phyloP scores from a whole-genome alignment of 2,329 filamentous ascomycete species.

The Clonostachys byssicola region DNA sequence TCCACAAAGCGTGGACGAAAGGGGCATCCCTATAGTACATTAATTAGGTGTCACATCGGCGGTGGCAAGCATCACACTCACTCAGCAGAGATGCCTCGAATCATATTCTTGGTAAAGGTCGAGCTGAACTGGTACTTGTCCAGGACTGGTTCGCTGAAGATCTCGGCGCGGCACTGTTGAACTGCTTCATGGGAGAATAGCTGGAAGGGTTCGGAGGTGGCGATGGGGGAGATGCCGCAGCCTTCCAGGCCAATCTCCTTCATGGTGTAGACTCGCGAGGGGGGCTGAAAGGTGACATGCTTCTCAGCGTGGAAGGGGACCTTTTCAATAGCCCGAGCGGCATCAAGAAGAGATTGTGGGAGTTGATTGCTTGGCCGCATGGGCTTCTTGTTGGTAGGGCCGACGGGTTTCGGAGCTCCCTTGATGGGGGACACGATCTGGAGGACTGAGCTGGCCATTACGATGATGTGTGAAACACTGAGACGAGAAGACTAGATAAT shows the following conservation, averaged over 20 bases:
- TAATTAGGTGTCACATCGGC: no score
- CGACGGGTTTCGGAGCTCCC: slow-evolving; percentile 10
- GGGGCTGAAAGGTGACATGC: slow-evolving; percentile 49
- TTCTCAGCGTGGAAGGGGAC: slow-evolving; percentile 45
- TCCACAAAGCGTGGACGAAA: slow-evolving; percentile 53
- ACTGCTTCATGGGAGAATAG: slow-evolving; percentile 60
- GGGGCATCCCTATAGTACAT: slow-evolving; percentile 45
- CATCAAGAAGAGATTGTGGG: slow-evolving; percentile 18
- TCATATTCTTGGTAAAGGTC: slow-evolving; percentile 43
- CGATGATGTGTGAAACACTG: no score
- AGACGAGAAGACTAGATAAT: no score
- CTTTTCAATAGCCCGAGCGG: slow-evolving; percentile 6
- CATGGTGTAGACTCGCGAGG: slow-evolving; percentile 53
- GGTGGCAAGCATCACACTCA: background rate
- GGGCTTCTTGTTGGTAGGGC: slow-evolving; percentile 17
- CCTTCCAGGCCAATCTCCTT: slow-evolving; percentile 51
- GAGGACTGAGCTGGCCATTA: no score
- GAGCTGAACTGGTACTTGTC: slow-evolving; percentile 50
- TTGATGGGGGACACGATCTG: slow-evolving; percentile 1
- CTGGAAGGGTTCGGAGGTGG: slow-evolving; percentile 61
- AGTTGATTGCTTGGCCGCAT: slow-evolving; percentile 8
- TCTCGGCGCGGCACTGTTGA: slow-evolving; percentile 56
- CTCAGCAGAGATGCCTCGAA: slow-evolving; percentile 32
- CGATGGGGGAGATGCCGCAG: slow-evolving; percentile 56
- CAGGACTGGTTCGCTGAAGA: slow-evolving; percentile 53